Evolutionary conservation across 129 eudicot species (phyloP).

Genomic region (Logfia minima): DNA sequence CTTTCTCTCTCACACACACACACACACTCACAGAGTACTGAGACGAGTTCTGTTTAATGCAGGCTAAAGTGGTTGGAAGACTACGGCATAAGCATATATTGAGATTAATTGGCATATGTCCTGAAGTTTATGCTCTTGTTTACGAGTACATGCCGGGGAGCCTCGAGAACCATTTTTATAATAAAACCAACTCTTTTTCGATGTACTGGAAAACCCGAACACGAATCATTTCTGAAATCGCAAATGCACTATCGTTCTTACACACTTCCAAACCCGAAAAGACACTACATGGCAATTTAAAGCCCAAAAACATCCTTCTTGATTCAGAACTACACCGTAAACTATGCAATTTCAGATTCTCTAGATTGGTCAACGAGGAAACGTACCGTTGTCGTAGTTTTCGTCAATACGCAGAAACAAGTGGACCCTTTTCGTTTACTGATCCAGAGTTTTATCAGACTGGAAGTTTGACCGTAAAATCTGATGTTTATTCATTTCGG

Average conservation of each 20-base stretch:
- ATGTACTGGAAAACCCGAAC: slow-evolving; percentile 66
- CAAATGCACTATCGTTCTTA: slow-evolving; percentile 60
- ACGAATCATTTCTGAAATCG: slow-evolving; percentile 65
- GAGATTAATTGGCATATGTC: slow-evolving; percentile 61
- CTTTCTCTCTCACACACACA: slow-evolving; percentile 7
- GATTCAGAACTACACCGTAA: slow-evolving; percentile 58
- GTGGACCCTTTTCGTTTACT: slow-evolving; percentile 50
- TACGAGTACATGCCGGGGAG: slow-evolving; percentile 63
- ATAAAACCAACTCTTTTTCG: slow-evolving; percentile 36
- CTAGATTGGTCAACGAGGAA: slow-evolving; percentile 46
- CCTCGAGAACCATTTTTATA: slow-evolving; percentile 44
- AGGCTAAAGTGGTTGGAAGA: slow-evolving; percentile 60
- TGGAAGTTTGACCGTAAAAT: slow-evolving; percentile 53
- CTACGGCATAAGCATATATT: slow-evolving; percentile 65
- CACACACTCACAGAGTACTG: not conserved
- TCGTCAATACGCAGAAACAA: slow-evolving; percentile 45
- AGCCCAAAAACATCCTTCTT: slow-evolving; percentile 63
- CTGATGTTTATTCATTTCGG: slow-evolving; percentile 77
- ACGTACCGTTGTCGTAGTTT: slow-evolving; percentile 65
- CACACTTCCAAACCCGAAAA: slow-evolving; percentile 62
- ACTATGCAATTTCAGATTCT: slow-evolving; percentile 58
- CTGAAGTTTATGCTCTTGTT: slow-evolving; percentile 67
- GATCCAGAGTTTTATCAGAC: slow-evolving; percentile 70
- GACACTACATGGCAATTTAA: slow-evolving; percentile 63
- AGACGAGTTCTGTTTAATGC: slow-evolving; percentile 6